Percentiles rank a stretch among this genome's conserved stretches.
These are phyloP conservation scores for Colletotrichum abscissum DNA, from an alignment of 2,329 filamentous ascomycete genomes.

Conservation along the genomic window DNA sequence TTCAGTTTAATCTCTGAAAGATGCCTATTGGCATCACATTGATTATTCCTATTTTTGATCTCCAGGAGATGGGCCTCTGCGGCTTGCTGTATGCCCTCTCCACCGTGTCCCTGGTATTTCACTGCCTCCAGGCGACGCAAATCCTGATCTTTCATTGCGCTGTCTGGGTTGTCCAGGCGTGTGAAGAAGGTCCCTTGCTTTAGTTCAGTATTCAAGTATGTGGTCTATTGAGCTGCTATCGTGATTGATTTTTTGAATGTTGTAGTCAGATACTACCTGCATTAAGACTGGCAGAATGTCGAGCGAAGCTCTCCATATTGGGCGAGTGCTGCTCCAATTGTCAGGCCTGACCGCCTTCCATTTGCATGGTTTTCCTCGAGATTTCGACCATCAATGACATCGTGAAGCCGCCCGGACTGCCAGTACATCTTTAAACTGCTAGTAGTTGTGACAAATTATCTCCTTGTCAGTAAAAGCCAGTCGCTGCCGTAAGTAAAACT, in stretches of 20 bases:
- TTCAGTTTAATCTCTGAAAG: constrained; percentile 87
- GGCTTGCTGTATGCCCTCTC: constrained; percentile 71
- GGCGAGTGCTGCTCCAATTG: not conserved
- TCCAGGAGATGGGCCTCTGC: constrained; percentile 61
- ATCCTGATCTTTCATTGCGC: constrained; percentile 67
- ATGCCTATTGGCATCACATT: constrained; percentile 70
- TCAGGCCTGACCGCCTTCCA: constrained; percentile 9
- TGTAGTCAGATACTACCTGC: not conserved
- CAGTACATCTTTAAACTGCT: not conserved
- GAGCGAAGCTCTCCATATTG: not conserved
- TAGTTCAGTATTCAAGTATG: not conserved
- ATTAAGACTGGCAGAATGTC: not conserved
- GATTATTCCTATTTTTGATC: constrained; percentile 80
- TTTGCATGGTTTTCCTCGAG: not conserved
- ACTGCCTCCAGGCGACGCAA: constrained; percentile 78
- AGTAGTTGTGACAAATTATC: not conserved
- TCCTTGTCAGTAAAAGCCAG: not conserved
- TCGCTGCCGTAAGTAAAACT: constrained; percentile 23
- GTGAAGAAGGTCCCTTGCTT: constrained; percentile 62
- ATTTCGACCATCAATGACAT: not conserved
- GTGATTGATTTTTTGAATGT: not conserved
- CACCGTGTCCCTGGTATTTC: constrained; percentile 80
- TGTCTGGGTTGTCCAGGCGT: constrained; percentile 59
- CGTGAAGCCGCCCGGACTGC: not conserved
- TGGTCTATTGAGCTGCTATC: not conserved